phyloP scores from a whole-genome alignment of 345 rosid species.

The Eutrema heterophyllum region DNA sequence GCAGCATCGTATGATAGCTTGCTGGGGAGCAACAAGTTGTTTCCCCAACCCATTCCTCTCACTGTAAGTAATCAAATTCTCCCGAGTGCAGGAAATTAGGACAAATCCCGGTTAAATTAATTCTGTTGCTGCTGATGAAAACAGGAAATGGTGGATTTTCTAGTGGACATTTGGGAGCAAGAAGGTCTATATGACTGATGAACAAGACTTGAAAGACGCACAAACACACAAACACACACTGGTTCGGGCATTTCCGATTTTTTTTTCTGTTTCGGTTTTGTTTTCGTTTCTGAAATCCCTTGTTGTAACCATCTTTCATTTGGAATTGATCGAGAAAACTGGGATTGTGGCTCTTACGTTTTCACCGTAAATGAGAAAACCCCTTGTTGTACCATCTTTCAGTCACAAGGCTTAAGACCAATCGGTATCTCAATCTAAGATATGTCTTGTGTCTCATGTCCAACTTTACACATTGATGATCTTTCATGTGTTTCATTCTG shows the following conservation, averaged over 20 bases:
- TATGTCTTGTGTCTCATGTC: background rate
- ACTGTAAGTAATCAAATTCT: conserved; percentile 39
- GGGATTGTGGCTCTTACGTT: background rate
- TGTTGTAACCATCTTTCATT: conserved; percentile 14
- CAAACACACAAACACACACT: background rate
- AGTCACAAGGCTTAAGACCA: background rate
- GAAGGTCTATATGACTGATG: conserved; percentile 78
- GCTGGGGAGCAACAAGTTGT: conserved; percentile 80
- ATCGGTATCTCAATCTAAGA: background rate
- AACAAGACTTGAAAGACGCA: conserved; percentile 6
- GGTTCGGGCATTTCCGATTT: conserved; percentile 18
- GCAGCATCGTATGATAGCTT: conserved; percentile 62
- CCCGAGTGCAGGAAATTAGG: background rate
- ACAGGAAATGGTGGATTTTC: conserved; percentile 96
- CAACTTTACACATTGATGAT: background rate
- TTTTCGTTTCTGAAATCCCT: background rate
- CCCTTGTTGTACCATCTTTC: background rate
- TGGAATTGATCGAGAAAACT: conserved; percentile 6
- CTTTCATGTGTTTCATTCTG: background rate
- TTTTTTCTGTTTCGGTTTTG: background rate
- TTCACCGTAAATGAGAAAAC: conserved; percentile 5
- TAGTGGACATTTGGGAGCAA: conserved; percentile 89
- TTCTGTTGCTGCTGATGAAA: background rate
- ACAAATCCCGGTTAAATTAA: background rate
- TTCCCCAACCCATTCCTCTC: conserved; percentile 74